These are phyloP conservation scores for Whalleya microplaca DNA, from an alignment of 2,329 filamentous ascomycete species.

Conservation along the genomic window DNA sequence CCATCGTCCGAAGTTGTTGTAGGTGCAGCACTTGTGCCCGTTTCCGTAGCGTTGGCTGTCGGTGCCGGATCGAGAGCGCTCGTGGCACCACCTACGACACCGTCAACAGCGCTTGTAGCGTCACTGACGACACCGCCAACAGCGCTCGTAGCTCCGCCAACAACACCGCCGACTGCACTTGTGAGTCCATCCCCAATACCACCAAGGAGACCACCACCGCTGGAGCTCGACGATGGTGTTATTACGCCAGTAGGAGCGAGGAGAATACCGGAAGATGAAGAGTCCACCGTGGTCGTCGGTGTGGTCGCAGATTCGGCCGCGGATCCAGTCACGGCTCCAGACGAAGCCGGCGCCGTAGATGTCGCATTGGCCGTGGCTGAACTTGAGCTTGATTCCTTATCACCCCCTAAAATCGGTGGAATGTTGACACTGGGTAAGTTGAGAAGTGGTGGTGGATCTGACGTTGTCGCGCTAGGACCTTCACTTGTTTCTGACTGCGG, in stretches of 20 bases:
- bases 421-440: constrained; percentile 23
- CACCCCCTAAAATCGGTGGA: constrained; percentile 1
- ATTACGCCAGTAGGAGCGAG: constrained; percentile 35
- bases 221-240: constrained; percentile 21
- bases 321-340: constrained; percentile 3
- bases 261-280: constrained; percentile 32
- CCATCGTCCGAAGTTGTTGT: neutral
- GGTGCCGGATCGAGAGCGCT: constrained; percentile 16
- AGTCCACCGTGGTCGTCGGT: constrained; percentile 8
- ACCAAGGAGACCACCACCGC: constrained; percentile 28
- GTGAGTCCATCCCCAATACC: neutral
- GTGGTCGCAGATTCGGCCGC: constrained; percentile 12
- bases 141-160: constrained; percentile 14
- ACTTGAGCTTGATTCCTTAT: neutral
- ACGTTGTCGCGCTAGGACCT: constrained; percentile 10
- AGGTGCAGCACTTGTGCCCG: no score
- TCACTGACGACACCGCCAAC: constrained; percentile 17
- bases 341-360: neutral
- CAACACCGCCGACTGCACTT: constrained; percentile 2
- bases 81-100: constrained; percentile 10
- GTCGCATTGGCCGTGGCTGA: constrained; percentile 1
- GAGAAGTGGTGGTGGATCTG: constrained; percentile 21
- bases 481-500: constrained; percentile 14
- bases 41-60: constrained; percentile 22
- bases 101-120: constrained; percentile 13